Evolutionary conservation across 2,329 filamentous ascomycete species (phyloP), one percentile per base, ranked within the genome.

Genomic region (Elsinoe australis): DNA sequence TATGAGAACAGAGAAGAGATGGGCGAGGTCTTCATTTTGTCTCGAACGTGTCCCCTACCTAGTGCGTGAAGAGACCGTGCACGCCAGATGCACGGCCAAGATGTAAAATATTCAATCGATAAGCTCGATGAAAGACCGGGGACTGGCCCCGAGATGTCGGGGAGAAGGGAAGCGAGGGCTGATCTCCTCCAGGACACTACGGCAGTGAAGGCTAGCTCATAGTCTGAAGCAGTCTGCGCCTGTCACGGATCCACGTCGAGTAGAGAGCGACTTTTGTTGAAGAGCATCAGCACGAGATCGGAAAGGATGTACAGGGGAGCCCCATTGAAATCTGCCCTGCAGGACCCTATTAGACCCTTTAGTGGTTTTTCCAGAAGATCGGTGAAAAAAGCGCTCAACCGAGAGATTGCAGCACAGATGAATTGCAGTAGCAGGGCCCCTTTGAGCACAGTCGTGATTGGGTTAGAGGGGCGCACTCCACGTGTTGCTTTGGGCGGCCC

Each of bases 1-100:
- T 33, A 47, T 33, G 35, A 38, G 44, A 29, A 32, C 35, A 36
- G 34, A 49, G 19, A 35, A 35, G 17, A 39, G 12, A 29, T 6
- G 7, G 26, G 26, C 26, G 26, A 29, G 26, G 26, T 12, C 12
- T 29, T 29, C 26, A 12, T 29, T 29, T 29, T 29, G 26, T 29
- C 26, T 29, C 26, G 26, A 29, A 29, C 26, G 26, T 29, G 26
- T 29, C 26, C 26, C 26, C 26, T 29, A 29, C 26, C 26, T 29
- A 29, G 26, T 29, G 26, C 26, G 26, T 29, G 12, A 29, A 29
- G 26, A 29, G 26, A 12, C 26, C 26, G 26, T 29, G 26, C 26
- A 29, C 26, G 26, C 26, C 26, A 29, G 26, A 29, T 7, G 26
- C 26, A 29, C 26, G 26, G 26, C 26, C 26, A 29, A 29, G 26